A percentile compares a stretch with the other conserved stretches of the same genome.
Evolutionary conservation across 805 yeast species (phyloP).

Genomic region (Kodamaea nitidulidarum): DNA sequence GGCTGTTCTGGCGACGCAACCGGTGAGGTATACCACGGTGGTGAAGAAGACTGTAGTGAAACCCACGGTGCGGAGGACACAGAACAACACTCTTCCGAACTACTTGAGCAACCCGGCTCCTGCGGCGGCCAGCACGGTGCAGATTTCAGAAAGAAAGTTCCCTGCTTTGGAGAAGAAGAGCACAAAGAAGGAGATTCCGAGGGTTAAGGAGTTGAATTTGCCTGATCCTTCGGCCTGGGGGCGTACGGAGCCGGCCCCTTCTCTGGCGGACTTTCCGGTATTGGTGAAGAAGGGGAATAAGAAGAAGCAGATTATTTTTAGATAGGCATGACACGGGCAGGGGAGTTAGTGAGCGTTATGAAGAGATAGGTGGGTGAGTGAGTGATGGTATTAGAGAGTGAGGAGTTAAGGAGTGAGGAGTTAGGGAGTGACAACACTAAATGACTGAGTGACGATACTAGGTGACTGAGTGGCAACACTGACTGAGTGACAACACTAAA

Average conservation of each 20-base stretch:
- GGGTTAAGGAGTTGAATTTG: constrained; percentile 48
- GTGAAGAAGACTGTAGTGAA: constrained; percentile 15
- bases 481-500: too few relatives aligned
- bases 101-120: constrained; percentile 25
- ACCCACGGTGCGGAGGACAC: constrained; percentile 14
- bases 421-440: too few relatives aligned
- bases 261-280: constrained; percentile 7
- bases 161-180: constrained; percentile 48
- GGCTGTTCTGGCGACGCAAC: constrained; percentile 17
- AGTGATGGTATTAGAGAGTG: too few relatives aligned
- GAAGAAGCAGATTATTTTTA: constrained; percentile 12
- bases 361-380: too few relatives aligned
- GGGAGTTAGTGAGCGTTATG: too few relatives aligned
- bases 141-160: constrained; percentile 32
- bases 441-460: too few relatives aligned
- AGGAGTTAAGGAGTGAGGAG: too few relatives aligned
- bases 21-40: constrained; percentile 36
- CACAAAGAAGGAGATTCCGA: constrained; percentile 42
- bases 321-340: background rate
- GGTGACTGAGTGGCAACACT: too few relatives aligned
- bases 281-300: constrained; percentile 12
- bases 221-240: constrained; percentile 28
- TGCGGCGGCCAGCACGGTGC: constrained; percentile 14
- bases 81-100: constrained; percentile 24
- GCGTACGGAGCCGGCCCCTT: background rate